These are phyloP conservation scores for Fusarium torulosum DNA, from an alignment of 2,329 filamentous ascomycete genomes.

Conservation along the genomic window DNA sequence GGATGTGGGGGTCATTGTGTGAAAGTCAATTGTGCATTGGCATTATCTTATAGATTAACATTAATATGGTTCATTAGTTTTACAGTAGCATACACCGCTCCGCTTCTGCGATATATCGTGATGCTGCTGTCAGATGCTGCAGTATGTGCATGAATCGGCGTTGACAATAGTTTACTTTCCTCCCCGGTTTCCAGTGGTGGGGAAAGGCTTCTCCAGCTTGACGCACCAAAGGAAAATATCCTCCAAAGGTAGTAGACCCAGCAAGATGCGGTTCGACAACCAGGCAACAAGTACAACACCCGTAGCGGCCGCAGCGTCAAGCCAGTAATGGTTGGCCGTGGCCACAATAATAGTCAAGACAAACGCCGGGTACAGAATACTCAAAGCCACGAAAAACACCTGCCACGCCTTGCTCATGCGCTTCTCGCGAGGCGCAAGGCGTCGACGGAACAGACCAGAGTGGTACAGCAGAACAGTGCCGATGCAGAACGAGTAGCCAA, in stretches of 20 bases:
- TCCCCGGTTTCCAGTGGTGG: conserved; percentile 56
- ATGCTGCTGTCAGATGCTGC: not conserved
- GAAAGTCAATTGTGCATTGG: conserved; percentile 9
- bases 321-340: conserved; percentile 73
- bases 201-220: conserved; percentile 73
- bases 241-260: conserved; percentile 73
- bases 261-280: conserved; percentile 62
- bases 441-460: conserved; percentile 59
- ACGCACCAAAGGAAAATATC: conserved; percentile 74
- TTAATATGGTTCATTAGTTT: conserved; percentile 10
- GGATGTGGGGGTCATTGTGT: not conserved
- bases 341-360: conserved; percentile 70
- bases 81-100: not conserved
- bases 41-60: conserved; percentile 26
- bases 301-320: conserved; percentile 75
- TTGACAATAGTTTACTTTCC: conserved; percentile 22
- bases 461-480: conserved; percentile 67
- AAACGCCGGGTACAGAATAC: conserved; percentile 64
- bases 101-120: conserved; percentile 7
- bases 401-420: conserved; percentile 48
- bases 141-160: not conserved
- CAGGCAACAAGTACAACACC: conserved; percentile 72
- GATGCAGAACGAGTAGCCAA: conserved; percentile 67
- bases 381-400: conserved; percentile 52
- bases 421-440: conserved; percentile 48